phyloP scores from a whole-genome alignment of 352 stramenopile species.

The Globisporangium radiosum region DNA sequence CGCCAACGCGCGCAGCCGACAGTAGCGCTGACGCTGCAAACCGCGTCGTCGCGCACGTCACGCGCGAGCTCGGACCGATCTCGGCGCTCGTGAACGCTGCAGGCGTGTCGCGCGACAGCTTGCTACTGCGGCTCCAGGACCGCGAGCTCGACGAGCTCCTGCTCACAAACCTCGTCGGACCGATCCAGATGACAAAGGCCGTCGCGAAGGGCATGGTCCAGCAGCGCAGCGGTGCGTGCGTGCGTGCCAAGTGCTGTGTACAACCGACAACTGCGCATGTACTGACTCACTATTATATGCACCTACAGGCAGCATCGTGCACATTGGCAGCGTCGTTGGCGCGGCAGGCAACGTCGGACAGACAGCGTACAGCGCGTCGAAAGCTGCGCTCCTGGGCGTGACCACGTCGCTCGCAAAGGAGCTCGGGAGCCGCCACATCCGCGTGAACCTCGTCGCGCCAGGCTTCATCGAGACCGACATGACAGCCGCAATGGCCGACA shows the following conservation, averaged over 20 bases:
- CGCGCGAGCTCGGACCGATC: slow-evolving; percentile 28
- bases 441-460: slow-evolving; percentile 84
- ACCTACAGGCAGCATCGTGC: slow-evolving; percentile 58
- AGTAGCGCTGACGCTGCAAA: slow-evolving; percentile 16
- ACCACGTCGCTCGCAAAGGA: slow-evolving; percentile 82
- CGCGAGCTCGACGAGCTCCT: slow-evolving; percentile 63
- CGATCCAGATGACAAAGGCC: slow-evolving; percentile 67
- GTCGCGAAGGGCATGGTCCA: slow-evolving; percentile 77
- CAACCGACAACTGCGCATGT: no score
- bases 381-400: slow-evolving; percentile 64
- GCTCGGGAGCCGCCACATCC: slow-evolving; percentile 74
- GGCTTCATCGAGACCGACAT: slow-evolving; percentile 84
- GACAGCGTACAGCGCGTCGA: slow-evolving; percentile 78
- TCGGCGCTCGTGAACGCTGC: slow-evolving; percentile 71
- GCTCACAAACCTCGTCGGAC: slow-evolving; percentile 69
- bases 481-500: slow-evolving; percentile 51
- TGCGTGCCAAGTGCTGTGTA: no score
- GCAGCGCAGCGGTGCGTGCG: slow-evolving; percentile 27
- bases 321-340: slow-evolving; percentile 80
- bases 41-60: slow-evolving; percentile 37
- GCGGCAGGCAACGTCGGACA: slow-evolving; percentile 68
- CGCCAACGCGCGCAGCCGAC: slow-evolving; percentile 18
- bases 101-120: slow-evolving; percentile 57
- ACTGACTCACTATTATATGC: no score
- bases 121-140: slow-evolving; percentile 59